A percentile compares a stretch with the other conserved stretches of the same genome.
Conservation (phyloP, 768 basidiomycete species). For the Kondoa subrosea region DNA sequence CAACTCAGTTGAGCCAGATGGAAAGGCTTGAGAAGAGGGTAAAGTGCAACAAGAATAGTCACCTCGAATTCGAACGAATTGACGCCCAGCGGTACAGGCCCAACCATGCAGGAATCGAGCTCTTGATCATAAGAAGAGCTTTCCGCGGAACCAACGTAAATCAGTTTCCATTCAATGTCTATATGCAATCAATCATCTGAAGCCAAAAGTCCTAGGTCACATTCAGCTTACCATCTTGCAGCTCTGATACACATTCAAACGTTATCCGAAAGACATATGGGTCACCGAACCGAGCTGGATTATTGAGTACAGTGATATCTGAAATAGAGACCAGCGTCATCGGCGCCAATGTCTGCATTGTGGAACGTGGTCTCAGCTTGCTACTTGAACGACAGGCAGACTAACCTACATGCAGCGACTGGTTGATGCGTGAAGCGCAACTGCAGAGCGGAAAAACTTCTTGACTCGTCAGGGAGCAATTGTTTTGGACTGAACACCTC, state of each 20-base stretch:
- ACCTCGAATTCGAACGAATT: slow-evolving; percentile 89
- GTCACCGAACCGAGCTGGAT: slow-evolving; percentile 53
- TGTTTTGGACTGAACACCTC: no score
- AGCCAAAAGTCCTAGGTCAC: background rate
- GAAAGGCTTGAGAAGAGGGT: background rate
- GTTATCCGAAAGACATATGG: slow-evolving; percentile 84
- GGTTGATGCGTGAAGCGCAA: no score
- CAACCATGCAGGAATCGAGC: slow-evolving; percentile 91
- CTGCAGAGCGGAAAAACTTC: no score
- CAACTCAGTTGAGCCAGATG: background rate
- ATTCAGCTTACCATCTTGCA: slow-evolving; percentile 56
- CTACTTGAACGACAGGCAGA: no score
- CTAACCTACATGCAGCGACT: no score
- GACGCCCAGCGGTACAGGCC: slow-evolving; percentile 87
- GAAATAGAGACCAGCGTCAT: slow-evolving; percentile 20
- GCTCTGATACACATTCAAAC: slow-evolving; percentile 83
- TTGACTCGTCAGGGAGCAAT: no score
- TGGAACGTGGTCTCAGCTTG: no score
- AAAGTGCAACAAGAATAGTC: slow-evolving; percentile 3
- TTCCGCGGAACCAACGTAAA: slow-evolving; percentile 87
- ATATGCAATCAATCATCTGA: slow-evolving; percentile 6
- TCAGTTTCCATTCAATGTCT: slow-evolving; percentile 97
- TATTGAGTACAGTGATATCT: slow-evolving; percentile 27
- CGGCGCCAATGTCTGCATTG: no score
- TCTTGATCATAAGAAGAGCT: slow-evolving; percentile 88